Conservation (phyloP, 2,329 filamentous ascomycete genomes). For the Aspergillus viridinutans region DNA sequence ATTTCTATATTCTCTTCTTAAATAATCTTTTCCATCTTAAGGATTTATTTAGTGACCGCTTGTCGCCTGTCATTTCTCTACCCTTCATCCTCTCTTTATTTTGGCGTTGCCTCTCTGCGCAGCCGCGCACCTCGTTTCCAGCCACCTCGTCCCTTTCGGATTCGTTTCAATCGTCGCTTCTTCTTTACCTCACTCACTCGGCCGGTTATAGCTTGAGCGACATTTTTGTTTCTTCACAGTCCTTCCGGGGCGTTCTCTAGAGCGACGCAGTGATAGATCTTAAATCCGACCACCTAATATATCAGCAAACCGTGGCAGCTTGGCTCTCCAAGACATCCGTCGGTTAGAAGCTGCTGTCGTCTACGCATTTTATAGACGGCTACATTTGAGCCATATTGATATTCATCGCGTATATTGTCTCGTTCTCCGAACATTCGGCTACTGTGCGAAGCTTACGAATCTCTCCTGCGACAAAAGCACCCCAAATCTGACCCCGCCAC, state of each 20-base stretch:
- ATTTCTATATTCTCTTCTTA: constrained; percentile 22
- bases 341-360: constrained; percentile 2
- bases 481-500: constrained; percentile 14
- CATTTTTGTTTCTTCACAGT: constrained; percentile 17
- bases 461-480: constrained; percentile 8
- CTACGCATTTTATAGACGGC: constrained; percentile 11
- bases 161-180: constrained; percentile 27
- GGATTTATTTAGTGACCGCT: constrained; percentile 13
- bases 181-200: constrained; percentile 18
- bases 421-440: constrained; percentile 6
- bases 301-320: constrained; percentile 12
- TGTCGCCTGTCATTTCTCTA: constrained; percentile 12
- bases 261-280: constrained; percentile 12
- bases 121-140: constrained; percentile 31
- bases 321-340: not conserved
- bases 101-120: constrained; percentile 15
- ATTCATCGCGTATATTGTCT: constrained; percentile 5
- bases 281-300: constrained; percentile 14
- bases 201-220: constrained; percentile 13
- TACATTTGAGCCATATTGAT: constrained; percentile 7
- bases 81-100: constrained; percentile 15
- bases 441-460: constrained; percentile 17
- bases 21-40: constrained; percentile 11
- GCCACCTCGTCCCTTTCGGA: constrained; percentile 36
- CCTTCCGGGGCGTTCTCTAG: constrained; percentile 14